Percentiles rank a stretch among this genome's conserved stretches.
Conservation (phyloP, 257 asterid genomes). For the Rehmannia glutinosa region DNA sequence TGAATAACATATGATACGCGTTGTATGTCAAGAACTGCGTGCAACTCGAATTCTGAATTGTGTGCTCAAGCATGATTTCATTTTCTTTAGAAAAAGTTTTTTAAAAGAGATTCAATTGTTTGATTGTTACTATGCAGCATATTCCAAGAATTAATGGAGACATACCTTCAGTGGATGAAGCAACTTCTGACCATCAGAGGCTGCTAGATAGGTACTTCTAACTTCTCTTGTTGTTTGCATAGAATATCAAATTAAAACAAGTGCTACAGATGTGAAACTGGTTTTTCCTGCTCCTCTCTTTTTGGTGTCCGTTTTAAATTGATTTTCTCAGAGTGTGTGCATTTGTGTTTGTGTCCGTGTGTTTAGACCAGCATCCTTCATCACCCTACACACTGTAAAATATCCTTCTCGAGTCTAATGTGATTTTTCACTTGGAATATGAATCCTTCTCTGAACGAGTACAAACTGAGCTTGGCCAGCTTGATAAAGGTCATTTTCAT, state of each 20-base stretch:
- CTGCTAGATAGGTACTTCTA: conserved; percentile 74
- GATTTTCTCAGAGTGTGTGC: too few species aligned
- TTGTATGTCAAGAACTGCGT: background rate
- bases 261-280: background rate
- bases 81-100: background rate
- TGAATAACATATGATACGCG: background rate
- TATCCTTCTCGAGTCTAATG: background rate
- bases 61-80: conserved; percentile 8
- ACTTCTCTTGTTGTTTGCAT: conserved; percentile 17
- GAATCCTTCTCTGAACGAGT: too few species aligned
- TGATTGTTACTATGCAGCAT: conserved; percentile 60
- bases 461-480: too few species aligned
- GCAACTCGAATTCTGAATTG: conserved; percentile 1
- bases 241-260: background rate
- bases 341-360: background rate
- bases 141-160: conserved; percentile 90
- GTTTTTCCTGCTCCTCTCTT: background rate
- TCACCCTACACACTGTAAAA: background rate
- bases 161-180: conserved; percentile 91
- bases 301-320: too few species aligned
- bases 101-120: conserved; percentile 13
- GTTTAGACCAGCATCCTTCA: background rate
- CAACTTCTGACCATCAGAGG: conserved; percentile 96
- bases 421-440: background rate
- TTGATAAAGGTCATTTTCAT: background rate